Base-by-base conservation (phyloP, 768 basidiomycete genomes). In the Agaricus bisporus region DNA sequence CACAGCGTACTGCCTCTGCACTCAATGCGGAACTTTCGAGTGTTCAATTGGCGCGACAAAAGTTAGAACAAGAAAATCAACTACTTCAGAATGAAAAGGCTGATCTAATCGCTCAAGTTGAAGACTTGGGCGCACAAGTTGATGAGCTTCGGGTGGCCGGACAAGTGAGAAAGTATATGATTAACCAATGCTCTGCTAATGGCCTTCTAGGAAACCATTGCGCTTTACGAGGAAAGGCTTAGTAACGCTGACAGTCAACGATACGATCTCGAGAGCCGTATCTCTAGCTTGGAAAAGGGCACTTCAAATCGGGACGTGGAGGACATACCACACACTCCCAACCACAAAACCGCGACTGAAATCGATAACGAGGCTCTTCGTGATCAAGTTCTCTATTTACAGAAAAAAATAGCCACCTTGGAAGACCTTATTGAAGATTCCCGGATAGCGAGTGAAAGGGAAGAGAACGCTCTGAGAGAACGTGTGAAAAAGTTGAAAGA, bases 301-400 rank as follows among this genome's bases (percentile, higher is more conserved):
- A 61, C 45, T 38, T 56, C 53, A 41, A 54, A 48, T 59, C 32
- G 43, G 48, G 55, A 66, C 70, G 32, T 70, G 7, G 63, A 67
- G 22, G 58, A 59, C 12, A 55, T 65, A 22, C n/a, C 66, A 17
- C 50, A n/a, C 65, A 6, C 59, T 66, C 28, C 60, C 35, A 55
- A 64, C 36, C 25, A 73, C 79, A 4, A 70, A 80, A 85, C 91
- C 8, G 95, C 94, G 0, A 80, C 85, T 2, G 83, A 92, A 63
- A 98, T 99, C 58, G 95, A 99, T 68, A 98, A 98, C 62, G 94
- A 98, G 66, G 86, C 82, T 12, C 80, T 98, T 11, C 83, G 80
- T 14, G 94, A 95, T 26, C 95, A 99, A 66, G 78, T 92, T n/a
- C 80, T 82, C 38, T 91, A 98, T 68, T 73, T 95, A 32, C 87